Evolutionary conservation across 495 filamentous ascomycete species (phyloP), one percentile per base, ranked within the genome.

Genomic region (Penicillium alfredii): DNA sequence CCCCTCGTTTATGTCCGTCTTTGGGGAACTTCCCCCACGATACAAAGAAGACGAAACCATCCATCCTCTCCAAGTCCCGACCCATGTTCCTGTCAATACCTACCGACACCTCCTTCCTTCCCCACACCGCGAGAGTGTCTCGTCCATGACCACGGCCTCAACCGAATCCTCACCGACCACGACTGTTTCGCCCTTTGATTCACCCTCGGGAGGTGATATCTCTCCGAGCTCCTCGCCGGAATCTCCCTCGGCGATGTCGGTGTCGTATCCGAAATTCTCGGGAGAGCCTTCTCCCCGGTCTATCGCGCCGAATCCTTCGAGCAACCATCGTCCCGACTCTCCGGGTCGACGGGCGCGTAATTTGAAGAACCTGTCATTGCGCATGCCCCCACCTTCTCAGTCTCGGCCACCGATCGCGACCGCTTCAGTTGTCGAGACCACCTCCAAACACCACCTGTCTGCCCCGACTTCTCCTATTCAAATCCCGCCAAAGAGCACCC

Each of bases 101-200:
- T n/a, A n/a, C n/a, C 51, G 52, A 41, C 61, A 50, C 7, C 32
- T 56, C 9, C 47, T 56, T 25, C 56, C 53, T 38, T 64, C 59
- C 35, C 44, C 55, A 22, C 70, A 63, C 35, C 67, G 60, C 22
- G 60, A 60, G 37, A 71, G 61, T 44, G 55, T 68, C 14, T 90
- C 86, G 16, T 93, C 86, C 3, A 78, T 82, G 40, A 74, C 77
- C 27, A 86, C 86, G 6, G 88, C 83, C 30, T 98, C 92, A 3
- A 84, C 81, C 16, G 88, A 96, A 51, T 94, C 89, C 6, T 97
- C 92, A 12, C 92, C 92, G 0, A 96, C 92, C 11, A 97, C 88
- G 2, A 94, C 90, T 1, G 75, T 89, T n/a, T 94, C 88, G 9
- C 94, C 88, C 8, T 83, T 89, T 27, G 92, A 90, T 54, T 89